These are phyloP conservation scores for Stephanodiscus minutulus DNA, from an alignment of 108 stramenopile species.

Conservation along the genomic window DNA sequence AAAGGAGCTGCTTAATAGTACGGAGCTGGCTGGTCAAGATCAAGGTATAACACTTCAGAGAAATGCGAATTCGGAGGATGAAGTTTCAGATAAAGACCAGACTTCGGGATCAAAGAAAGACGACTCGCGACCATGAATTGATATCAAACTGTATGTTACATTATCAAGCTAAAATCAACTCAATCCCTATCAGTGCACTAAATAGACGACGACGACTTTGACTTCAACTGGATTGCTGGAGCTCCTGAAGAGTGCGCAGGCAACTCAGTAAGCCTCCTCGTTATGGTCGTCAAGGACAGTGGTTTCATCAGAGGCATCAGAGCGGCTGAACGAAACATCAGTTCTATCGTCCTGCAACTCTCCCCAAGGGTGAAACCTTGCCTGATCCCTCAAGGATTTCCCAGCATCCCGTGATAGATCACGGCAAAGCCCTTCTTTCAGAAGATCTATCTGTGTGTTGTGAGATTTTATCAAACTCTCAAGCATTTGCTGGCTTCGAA, in stretches of 20 bases:
- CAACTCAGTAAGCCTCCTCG: constrained; percentile 37
- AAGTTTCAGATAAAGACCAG: neutral
- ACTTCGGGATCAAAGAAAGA: neutral
- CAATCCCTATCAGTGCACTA: neutral
- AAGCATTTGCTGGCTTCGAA: constrained; percentile 35
- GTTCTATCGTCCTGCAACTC: constrained; percentile 15
- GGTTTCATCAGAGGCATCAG: constrained; percentile 34
- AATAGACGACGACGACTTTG: no score
- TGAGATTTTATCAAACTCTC: constrained; percentile 44
- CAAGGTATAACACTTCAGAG: constrained; percentile 15
- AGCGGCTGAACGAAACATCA: constrained; percentile 25
- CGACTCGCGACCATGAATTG: neutral
- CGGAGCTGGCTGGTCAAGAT: constrained; percentile 43
- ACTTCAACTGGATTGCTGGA: constrained; percentile 8
- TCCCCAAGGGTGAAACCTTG: constrained; percentile 22
- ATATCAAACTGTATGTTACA: neutral
- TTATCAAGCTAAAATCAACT: constrained; percentile 4
- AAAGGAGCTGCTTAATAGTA: constrained; percentile 65
- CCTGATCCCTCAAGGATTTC: constrained; percentile 4
- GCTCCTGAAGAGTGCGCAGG: neutral
- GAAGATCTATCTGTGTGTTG: constrained; percentile 30
- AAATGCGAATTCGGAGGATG: constrained; percentile 5
- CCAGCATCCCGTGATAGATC: neutral
- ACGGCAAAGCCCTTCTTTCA: constrained; percentile 23
- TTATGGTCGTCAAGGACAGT: constrained; percentile 46